Evolutionary conservation across 1,139 yeast genomes (phyloP).

Genomic region (Yamadazyma aaseri): DNA sequence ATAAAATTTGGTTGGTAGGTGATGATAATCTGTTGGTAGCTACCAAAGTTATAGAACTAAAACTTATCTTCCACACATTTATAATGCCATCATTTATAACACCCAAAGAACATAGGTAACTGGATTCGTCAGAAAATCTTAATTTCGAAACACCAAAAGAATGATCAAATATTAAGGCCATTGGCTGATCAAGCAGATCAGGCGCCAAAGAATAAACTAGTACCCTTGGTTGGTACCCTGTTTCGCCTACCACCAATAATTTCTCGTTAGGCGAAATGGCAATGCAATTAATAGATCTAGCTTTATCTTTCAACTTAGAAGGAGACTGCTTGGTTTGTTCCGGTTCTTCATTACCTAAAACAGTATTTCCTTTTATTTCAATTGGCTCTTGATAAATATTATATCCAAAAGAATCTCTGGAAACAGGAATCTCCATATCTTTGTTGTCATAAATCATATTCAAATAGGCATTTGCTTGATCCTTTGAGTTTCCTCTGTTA

Average conservation of each 20-base stretch:
- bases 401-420: conserved; percentile 36
- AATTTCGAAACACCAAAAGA: conserved; percentile 57
- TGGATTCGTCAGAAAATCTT: conserved; percentile 59
- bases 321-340: conserved; percentile 19
- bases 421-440: background rate
- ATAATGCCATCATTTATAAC: conserved; percentile 63
- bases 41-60: conserved; percentile 20
- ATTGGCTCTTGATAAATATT: conserved; percentile 30
- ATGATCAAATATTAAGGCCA: conserved; percentile 58
- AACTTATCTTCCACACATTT: conserved; percentile 52
- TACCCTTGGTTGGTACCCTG: conserved; percentile 65
- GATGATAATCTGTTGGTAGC: conserved; percentile 65
- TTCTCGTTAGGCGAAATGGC: conserved; percentile 54
- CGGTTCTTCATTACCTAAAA: conserved; percentile 6
- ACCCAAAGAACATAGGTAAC: conserved; percentile 57
- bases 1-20: conserved; percentile 49
- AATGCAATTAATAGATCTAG: conserved; percentile 54
- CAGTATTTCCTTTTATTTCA: conserved; percentile 16
- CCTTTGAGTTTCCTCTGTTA: background rate
- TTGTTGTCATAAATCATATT: background rate
- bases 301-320: conserved; percentile 41
- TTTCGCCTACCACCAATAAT: conserved; percentile 63
- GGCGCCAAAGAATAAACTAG: conserved; percentile 58
- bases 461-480: background rate
- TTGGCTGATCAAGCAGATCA: conserved; percentile 44